Evolutionary conservation across 1,284 basidiomycete genomes (phyloP), one percentile per base, ranked within the genome.

Genomic region (Butyriboletus appendiculatus): DNA sequence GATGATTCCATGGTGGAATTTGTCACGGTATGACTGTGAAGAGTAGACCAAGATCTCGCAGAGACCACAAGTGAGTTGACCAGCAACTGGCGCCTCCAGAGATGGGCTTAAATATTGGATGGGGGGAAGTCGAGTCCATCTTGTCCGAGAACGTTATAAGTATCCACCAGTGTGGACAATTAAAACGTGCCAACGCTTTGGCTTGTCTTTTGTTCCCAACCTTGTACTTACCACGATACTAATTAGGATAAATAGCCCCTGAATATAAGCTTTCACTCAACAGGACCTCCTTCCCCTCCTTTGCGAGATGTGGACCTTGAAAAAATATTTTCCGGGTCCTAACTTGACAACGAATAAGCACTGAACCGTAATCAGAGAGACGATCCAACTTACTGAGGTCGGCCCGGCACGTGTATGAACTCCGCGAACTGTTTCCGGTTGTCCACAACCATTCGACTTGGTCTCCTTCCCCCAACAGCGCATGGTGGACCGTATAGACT

Each of bases 1-100:
- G 73, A 71, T 8, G 68, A 65, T 40, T 73, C 64, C 75, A 78
- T 76, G 26, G 8, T 26, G 24, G 24, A 24, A 24, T n/a, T n/a
- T n/a, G 24, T 24, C 24, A 1, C 6, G 6, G 24, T 24, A 24
- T 24, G 24, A 24, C 24, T 24, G 24, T 30, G 26, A 42, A 41
- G 30, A 32, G 44, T 22, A 38, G 37, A 45, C 1, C 5, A 38
- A 41, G 55, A 65, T 60, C 57, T 66, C 58, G 18, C 63, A 61
- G 61, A 69, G 57, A 67, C 47, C 50, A 50, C 45, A 26, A 35
- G 44, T 28, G 12, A 35, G 45, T 16, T 55, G 54, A 46, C 60
- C 61, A 66, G 61, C 57, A 68, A 67, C 50, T n/a, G n/a, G n/a
- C 55, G 47, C 47, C 41, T 62, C 65, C 46, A 53, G 48, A 49